These are phyloP conservation scores for Xylaria curta DNA, from an alignment of 495 filamentous ascomycete genomes.

Conservation along the genomic window DNA sequence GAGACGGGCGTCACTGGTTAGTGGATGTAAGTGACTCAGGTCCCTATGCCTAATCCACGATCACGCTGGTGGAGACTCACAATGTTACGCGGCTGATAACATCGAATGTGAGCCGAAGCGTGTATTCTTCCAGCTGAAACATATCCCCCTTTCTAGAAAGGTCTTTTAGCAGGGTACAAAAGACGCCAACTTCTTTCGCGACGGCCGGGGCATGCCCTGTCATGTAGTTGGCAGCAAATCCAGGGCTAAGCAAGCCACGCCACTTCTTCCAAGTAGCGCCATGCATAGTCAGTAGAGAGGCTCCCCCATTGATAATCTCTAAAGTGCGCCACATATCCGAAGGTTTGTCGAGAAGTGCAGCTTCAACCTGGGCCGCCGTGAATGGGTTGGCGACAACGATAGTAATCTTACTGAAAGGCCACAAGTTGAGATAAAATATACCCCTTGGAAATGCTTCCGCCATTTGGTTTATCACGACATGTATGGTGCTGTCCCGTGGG, in stretches of 20 bases:
- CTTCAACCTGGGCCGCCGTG: slow-evolving; percentile 32
- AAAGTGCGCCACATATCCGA: slow-evolving; percentile 23
- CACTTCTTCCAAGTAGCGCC: slow-evolving; percentile 40
- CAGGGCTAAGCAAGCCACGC: slow-evolving; percentile 43
- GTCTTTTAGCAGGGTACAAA: slow-evolving; percentile 32
- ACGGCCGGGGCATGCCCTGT: slow-evolving; percentile 41
- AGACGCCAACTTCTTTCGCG: slow-evolving; percentile 36
- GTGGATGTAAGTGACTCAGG: too few relatives aligned
- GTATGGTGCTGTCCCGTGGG: slow-evolving; percentile 26
- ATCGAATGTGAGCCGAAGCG: slow-evolving; percentile 70
- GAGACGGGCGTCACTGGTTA: slow-evolving; percentile 29
- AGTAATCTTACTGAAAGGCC: slow-evolving; percentile 39
- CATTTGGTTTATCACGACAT: slow-evolving; percentile 27
- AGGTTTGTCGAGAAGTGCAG: slow-evolving; percentile 29
- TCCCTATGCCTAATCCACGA: too few relatives aligned
- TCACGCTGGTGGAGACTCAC: too few relatives aligned
- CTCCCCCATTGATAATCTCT: slow-evolving; percentile 32
- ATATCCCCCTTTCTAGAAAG: slow-evolving; percentile 32
- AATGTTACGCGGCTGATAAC: slow-evolving; percentile 51
- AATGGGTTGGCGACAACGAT: slow-evolving; percentile 34
- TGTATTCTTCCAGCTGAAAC: slow-evolving; percentile 67
- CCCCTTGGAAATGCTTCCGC: slow-evolving; percentile 28
- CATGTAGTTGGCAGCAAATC: slow-evolving; percentile 42
- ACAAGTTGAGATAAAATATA: slow-evolving; percentile 42
- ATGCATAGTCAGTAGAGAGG: slow-evolving; percentile 34